Base-by-base conservation (phyloP, 2,329 filamentous ascomycete species). In the Fusarium sarcochroum region DNA sequence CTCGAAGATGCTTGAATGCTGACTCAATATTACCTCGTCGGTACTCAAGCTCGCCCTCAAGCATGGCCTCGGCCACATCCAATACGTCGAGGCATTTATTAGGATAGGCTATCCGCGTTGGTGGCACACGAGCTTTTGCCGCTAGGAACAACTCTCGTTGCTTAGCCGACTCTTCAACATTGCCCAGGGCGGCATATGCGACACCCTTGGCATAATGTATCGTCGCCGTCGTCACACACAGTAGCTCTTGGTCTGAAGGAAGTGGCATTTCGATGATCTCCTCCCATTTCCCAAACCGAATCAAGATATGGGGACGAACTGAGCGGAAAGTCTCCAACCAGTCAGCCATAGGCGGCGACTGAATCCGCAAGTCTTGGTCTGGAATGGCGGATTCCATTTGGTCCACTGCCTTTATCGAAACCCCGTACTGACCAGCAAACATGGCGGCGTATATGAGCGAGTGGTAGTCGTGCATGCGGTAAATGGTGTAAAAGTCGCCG, bases 371-470 rank as follows among this genome's bases (percentile, higher is more conserved):
- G 27, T 71, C 57, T 14, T 85, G 83, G 52, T 90, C 87, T 0
- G 91, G 86, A 3, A 93, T 78, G 0, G 87, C 86, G 0, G 76
- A 77, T 72, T 92, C 90, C 65, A 93, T 83, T 41, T 82, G 80
- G 0, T 75, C 68, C 0, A 86, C 85, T 0, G 89, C 88, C 3
- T 89, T 83, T 3, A 93, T 76, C 0, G 90, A 88, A 10, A 89
- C 82, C 18, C 80, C 74, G 1, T 82, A 90, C 72, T 90, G 86
- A 0, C 89, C 91, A 0, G 90, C 88, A 68, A 93, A 91, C 90
- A 94, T 92, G 45, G 91, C 90, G 2, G 89, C 90, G 73, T 93
- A 93, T 47, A 93, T 86, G 9, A 87, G 84, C 59, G 91, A 93
- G 74, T 93, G 91, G 70, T 89, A 89, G 70, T 93, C 83, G 75